Evolutionary conservation across 2,329 filamentous ascomycete species (phyloP).

Genomic region (Chrysoporthe deuterocubensis): DNA sequence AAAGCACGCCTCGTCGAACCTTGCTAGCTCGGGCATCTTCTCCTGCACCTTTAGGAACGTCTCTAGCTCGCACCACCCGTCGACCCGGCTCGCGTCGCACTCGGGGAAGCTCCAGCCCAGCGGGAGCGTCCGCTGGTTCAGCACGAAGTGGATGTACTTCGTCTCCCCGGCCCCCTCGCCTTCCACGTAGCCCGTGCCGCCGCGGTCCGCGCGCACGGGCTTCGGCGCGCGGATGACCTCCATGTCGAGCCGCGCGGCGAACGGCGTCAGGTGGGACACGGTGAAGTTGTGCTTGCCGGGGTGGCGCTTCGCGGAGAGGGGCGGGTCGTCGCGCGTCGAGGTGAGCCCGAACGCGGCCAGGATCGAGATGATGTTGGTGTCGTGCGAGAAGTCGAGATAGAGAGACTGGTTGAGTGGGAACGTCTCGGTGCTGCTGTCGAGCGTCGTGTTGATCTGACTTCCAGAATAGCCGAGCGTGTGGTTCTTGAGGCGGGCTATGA

Average conservation of each 20-base stretch:
- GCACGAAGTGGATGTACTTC: conserved; percentile 73
- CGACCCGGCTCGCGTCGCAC: conserved; percentile 64
- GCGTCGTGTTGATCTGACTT: conserved; percentile 69
- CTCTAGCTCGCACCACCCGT: conserved; percentile 77
- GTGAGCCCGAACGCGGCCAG: conserved; percentile 73
- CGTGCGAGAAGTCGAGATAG: conserved; percentile 80
- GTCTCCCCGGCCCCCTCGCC: conserved; percentile 52
- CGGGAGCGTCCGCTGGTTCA: conserved; percentile 75
- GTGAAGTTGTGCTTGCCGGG: conserved; percentile 65
- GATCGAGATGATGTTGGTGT: conserved; percentile 73
- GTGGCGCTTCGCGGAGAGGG: conserved; percentile 60
- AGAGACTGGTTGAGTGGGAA: conserved; percentile 76
- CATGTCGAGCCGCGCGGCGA: conserved; percentile 73
- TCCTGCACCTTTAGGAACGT: conserved; percentile 69
- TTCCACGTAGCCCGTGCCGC: conserved; percentile 50
- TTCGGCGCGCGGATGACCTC: conserved; percentile 72
- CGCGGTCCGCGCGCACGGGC: conserved; percentile 60
- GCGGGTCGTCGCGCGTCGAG: conserved; percentile 61
- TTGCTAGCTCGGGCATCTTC: conserved; percentile 58
- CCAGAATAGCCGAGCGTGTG: conserved; percentile 64
- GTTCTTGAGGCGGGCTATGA: conserved; percentile 71
- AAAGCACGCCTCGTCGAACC: conserved; percentile 70
- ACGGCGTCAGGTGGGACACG: conserved; percentile 70
- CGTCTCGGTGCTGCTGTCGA: conserved; percentile 68
- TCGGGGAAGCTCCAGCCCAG: conserved; percentile 67